Conservation (phyloP, 805 yeast genomes). For the Ogataea corticis region DNA sequence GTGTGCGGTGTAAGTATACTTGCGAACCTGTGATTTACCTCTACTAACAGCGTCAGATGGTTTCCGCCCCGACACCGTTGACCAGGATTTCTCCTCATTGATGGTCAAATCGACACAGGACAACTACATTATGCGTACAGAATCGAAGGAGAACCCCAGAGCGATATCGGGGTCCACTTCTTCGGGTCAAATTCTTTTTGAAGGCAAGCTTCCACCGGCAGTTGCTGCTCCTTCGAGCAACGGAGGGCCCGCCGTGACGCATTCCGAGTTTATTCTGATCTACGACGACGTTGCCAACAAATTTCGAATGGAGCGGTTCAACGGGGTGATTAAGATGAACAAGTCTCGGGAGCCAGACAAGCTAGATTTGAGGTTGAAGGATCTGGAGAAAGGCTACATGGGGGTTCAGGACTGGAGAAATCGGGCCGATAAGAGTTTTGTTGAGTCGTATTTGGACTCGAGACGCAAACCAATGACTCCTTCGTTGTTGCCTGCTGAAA, state of each 20-base stretch:
- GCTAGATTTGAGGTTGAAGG: conserved; percentile 15
- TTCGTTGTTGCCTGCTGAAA: background rate
- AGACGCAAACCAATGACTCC: background rate
- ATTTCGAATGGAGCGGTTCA: conserved; percentile 30
- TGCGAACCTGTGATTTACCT: background rate
- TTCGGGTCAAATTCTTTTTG: conserved; percentile 29
- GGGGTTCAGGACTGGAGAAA: background rate
- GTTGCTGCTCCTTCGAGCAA: background rate
- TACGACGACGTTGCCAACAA: conserved; percentile 28
- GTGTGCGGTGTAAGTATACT: conserved; percentile 33
- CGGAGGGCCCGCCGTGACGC: background rate
- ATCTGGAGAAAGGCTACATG: conserved; percentile 4
- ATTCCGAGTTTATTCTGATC: conserved; percentile 26
- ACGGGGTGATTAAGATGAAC: conserved; percentile 31
- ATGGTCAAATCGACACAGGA: conserved; percentile 24
- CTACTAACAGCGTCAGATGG: conserved; percentile 24
- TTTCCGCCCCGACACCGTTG: conserved; percentile 36
- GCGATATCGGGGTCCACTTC: conserved; percentile 16
- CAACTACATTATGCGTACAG: conserved; percentile 26
- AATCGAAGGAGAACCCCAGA: conserved; percentile 25
- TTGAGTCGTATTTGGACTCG: background rate
- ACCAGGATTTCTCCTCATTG: conserved; percentile 23
- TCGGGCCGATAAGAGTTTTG: background rate
- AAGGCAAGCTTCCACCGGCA: conserved; percentile 28
- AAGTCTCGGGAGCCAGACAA: conserved; percentile 34